These are phyloP conservation scores for Alternaria rosae DNA, from an alignment of 2,329 filamentous ascomycete species.

Conservation along the genomic window DNA sequence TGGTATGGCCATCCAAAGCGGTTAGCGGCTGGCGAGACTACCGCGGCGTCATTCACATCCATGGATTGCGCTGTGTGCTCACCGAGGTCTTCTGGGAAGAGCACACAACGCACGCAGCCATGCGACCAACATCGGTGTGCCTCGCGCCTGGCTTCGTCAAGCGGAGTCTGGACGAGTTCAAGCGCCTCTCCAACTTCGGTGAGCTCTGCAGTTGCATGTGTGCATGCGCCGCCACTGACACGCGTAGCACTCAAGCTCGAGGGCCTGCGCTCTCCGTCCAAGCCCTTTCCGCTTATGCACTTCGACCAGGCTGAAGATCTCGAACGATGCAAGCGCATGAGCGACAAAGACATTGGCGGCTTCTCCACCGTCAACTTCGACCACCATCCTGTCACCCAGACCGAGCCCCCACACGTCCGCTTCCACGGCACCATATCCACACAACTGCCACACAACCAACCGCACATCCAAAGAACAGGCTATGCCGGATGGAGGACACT, in stretches of 20 bases:
- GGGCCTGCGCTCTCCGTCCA: slow-evolving; percentile 69
- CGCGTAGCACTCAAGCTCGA: slow-evolving; percentile 71
- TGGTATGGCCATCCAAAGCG: slow-evolving; percentile 19
- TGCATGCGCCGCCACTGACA: slow-evolving; percentile 38
- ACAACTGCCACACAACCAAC: slow-evolving; percentile 75
- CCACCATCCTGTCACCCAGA: slow-evolving; percentile 59
- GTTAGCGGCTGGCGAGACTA: slow-evolving; percentile 25
- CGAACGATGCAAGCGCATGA: slow-evolving; percentile 74
- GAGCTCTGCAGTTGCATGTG: slow-evolving; percentile 33
- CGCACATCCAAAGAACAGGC: slow-evolving; percentile 78
- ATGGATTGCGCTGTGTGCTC: slow-evolving; percentile 16
- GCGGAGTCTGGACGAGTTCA: slow-evolving; percentile 66
- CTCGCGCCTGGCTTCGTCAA: slow-evolving; percentile 61
- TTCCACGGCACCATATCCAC: slow-evolving; percentile 92
- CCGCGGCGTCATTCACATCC: slow-evolving; percentile 23
- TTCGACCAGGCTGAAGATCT: slow-evolving; percentile 63
- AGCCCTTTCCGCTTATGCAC: slow-evolving; percentile 69
- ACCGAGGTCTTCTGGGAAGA: slow-evolving; percentile 1
- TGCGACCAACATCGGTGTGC: slow-evolving; percentile 49
- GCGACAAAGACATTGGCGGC: slow-evolving; percentile 85
- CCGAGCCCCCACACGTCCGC: slow-evolving; percentile 70
- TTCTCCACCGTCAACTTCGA: slow-evolving; percentile 79
- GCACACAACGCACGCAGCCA: slow-evolving; percentile 20
- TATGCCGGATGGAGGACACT: slow-evolving; percentile 91
- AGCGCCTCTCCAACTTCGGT: slow-evolving; percentile 64